Evolutionary conservation across 306 rosid species (phyloP).

Genomic region (Prunus armeniaca): DNA sequence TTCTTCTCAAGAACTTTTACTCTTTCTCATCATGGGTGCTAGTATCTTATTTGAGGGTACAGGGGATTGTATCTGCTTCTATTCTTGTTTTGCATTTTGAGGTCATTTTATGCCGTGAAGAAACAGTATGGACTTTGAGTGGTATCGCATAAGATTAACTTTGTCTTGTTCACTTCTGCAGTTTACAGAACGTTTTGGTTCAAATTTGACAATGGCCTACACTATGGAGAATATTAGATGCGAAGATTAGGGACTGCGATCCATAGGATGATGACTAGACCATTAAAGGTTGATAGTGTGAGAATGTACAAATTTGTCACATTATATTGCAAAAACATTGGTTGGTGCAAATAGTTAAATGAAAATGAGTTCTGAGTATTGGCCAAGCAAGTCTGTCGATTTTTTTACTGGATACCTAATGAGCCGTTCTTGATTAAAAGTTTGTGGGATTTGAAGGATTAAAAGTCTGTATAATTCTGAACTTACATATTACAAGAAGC

Average conservation of each 20-base stretch:
- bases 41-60: no score
- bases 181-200: constrained; percentile 50
- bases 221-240: constrained; percentile 75
- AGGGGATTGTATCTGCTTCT: no score
- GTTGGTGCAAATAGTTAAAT: background rate
- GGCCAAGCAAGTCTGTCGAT: background rate
- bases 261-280: constrained; percentile 49
- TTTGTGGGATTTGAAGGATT: background rate
- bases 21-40: no score
- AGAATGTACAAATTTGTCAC: background rate
- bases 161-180: constrained; percentile 34
- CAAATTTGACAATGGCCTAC: constrained; percentile 62
- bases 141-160: background rate
- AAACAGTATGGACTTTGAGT: background rate
- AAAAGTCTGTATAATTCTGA: no score
- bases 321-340: background rate
- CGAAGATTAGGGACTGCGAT: constrained; percentile 67
- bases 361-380: constrained; percentile 2
- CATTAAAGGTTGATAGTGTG: background rate
- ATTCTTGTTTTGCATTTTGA: background rate
- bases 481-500: background rate
- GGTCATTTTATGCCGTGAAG: background rate
- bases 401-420: background rate
- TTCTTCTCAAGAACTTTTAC: no score
- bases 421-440: background rate